phyloP scores from a whole-genome alignment of 371 early-diverging fungal genomes.

The Mortierella sp. region DNA sequence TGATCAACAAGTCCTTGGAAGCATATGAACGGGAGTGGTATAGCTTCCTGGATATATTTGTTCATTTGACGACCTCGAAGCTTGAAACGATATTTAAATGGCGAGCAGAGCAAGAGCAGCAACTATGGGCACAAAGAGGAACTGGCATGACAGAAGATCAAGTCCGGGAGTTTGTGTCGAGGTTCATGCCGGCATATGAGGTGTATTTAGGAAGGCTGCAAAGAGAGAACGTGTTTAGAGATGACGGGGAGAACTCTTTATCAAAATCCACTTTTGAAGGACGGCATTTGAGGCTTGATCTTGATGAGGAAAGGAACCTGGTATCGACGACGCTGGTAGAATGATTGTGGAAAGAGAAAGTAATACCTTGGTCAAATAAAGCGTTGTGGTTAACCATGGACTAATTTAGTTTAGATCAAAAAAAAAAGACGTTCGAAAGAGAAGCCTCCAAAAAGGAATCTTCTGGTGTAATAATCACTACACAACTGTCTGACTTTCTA shows the following conservation, averaged over 20 bases:
- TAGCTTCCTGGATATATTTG: constrained; percentile 78
- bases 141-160: constrained; percentile 74
- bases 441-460: neutral
- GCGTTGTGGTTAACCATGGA: too few species aligned
- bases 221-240: constrained; percentile 64
- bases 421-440: neutral
- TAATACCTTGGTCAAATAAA: too few species aligned
- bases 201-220: constrained; percentile 74
- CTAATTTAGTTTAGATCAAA: neutral
- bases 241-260: neutral
- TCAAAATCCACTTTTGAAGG: neutral
- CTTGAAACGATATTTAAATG: constrained; percentile 81
- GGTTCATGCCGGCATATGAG: constrained; percentile 93
- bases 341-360: too few species aligned
- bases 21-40: constrained; percentile 70
- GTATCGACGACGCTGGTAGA: constrained; percentile 26
- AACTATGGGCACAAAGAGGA: constrained; percentile 61
- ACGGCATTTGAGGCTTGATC: constrained; percentile 42
- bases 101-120: constrained; percentile 90
- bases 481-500: neutral
- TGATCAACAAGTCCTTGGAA: constrained; percentile 62
- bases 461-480: neutral
- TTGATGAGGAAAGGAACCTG: constrained; percentile 39
- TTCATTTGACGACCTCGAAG: constrained; percentile 75
- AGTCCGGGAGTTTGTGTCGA: constrained; percentile 86